Evolutionary conservation across 768 basidiomycete genomes (phyloP), one percentile per base, ranked within the genome.

Genomic region (Lactarius akahatsu): DNA sequence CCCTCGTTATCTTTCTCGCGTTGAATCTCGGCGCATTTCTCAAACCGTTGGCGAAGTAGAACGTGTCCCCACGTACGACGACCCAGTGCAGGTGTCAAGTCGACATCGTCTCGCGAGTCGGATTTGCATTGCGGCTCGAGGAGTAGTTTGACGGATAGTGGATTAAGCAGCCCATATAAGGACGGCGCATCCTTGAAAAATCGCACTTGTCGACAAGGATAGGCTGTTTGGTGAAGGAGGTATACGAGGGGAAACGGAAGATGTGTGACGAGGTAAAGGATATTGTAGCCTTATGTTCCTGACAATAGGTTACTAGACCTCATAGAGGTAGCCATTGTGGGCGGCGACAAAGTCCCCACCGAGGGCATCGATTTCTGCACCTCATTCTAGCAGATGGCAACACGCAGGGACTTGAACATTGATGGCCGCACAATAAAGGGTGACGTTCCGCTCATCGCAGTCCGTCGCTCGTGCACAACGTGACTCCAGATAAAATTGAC

Each of bases 141-240:
- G 50, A 98, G 78, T 56, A 98, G 77, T 69, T 98, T 94, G 4
- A 98, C 94, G 2, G 92, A 94, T 38, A 98, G 84, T 1, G 94
- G 96, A 77, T 98, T 98, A 10, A 9, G 94, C 93, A 6, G 96
- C 97, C 97, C 96, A 99, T 92, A 97, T 97, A 59, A 98, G 82
- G 0, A 92, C 83, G 0, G 96, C 97, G 74, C 98, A 96, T 0
- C 97, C 96, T 16, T 72, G 93, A 90, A 1, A 88, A 81, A 75
- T 99, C 97, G 50, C 87, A 84, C 55, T 90, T 89, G 74, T 98
- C 96, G 65, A 98, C 89, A 52, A 87, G 89, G 69, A 99, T 85
- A 2, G 95, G 94, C 75, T 97, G 95, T 74, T 96, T 97, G 95
- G 74, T 96, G 93, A 8, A 98, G 83, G 30, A 97, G 80, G 73